Evolutionary conservation across 1,139 yeast species (phyloP).

Genomic region (Debaryomycetaceae sp.): DNA sequence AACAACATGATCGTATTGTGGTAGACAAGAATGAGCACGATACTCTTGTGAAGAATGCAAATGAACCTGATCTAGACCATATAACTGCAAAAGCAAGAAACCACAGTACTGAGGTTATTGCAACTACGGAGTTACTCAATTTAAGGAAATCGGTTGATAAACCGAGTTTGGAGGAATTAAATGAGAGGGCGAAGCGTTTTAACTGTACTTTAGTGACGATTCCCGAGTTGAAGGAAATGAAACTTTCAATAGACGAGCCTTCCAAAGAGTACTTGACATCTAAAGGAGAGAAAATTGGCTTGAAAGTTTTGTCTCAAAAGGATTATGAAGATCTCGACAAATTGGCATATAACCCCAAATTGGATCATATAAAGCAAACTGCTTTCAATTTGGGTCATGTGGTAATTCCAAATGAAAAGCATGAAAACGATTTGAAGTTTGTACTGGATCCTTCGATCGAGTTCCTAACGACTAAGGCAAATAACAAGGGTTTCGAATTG

Average conservation of each 20-base stretch:
- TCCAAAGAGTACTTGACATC: conserved; percentile 19
- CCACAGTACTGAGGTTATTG: conserved; percentile 2
- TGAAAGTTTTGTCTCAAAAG: conserved; percentile 10
- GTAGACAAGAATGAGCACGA: conserved; percentile 15
- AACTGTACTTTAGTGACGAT: not conserved
- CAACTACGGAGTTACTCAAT: conserved; percentile 4
- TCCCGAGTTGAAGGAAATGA: conserved; percentile 5
- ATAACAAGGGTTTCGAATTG: not conserved
- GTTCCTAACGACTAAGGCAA: not conserved
- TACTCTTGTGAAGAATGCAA: conserved; percentile 14
- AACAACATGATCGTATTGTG: conserved; percentile 12
- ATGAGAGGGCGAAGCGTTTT: not conserved
- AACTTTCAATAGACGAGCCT: conserved; percentile 10
- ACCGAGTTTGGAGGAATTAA: conserved; percentile 17
- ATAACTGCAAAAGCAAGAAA: conserved; percentile 18
- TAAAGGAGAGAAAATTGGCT: conserved; percentile 28
- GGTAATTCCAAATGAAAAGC: not conserved
- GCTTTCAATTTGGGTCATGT: conserved; percentile 26
- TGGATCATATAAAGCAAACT: conserved; percentile 28
- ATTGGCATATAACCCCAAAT: conserved; percentile 18
- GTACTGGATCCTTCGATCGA: not conserved
- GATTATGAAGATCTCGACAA: conserved; percentile 10
- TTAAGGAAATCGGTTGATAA: conserved; percentile 7
- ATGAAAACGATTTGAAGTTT: not conserved
- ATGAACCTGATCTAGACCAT: conserved; percentile 21